A percentile compares a stretch with the other conserved stretches of the same genome.
Evolutionary conservation across 129 eudicot genomes (phyloP).

Genomic region (Escallonia rubra): DNA sequence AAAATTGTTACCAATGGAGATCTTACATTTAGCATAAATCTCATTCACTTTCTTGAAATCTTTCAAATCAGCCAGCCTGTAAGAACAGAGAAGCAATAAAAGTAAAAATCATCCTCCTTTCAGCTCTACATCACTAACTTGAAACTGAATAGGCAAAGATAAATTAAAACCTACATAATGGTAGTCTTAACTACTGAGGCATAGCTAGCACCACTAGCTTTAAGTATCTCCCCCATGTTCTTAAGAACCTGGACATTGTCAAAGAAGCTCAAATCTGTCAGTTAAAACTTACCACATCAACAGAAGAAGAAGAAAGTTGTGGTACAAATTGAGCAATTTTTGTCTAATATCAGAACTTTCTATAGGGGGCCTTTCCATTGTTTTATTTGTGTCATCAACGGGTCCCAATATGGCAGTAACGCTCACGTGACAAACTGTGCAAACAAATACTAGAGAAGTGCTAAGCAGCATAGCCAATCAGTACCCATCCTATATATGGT

Average conservation of each 20-base stretch:
- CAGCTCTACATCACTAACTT: neutral
- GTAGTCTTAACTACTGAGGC: conserved; percentile 96
- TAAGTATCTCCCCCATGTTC: conserved; percentile 97
- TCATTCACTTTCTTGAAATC: conserved; percentile 96
- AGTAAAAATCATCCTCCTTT: neutral
- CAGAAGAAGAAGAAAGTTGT: neutral
- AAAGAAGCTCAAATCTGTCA: conserved; percentile 5
- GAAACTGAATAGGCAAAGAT: neutral
- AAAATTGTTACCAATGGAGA: neutral
- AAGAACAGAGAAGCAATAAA: conserved; percentile 3
- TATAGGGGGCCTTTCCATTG: no score
- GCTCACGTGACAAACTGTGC: no score
- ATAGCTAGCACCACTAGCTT: conserved; percentile 86
- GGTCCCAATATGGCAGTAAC: no score
- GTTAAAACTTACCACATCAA: neutral
- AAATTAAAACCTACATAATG: conserved; percentile 47
- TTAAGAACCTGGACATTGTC: conserved; percentile 54
- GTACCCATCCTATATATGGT: no score
- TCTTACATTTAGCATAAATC: conserved; percentile 94
- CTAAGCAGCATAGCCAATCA: no score
- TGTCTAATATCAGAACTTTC: no score
- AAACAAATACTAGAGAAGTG: no score
- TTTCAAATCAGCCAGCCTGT: conserved; percentile 94
- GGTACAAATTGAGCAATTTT: no score
- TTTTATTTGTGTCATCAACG: no score